Evolutionary conservation across 1,284 basidiomycete species (phyloP).

Genomic region (Gomphus bonarii): DNA sequence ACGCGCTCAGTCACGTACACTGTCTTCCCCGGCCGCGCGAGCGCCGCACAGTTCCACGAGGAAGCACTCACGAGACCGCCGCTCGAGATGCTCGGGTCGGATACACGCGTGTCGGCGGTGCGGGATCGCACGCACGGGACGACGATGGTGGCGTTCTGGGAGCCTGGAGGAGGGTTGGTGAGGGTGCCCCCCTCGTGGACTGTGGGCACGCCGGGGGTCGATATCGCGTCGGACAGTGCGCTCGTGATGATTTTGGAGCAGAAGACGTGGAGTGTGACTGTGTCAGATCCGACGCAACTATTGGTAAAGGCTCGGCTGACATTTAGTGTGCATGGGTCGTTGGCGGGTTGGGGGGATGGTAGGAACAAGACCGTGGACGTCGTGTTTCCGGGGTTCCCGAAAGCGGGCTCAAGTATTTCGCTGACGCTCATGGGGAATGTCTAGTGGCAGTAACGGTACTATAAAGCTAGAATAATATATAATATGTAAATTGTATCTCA

Average conservation of each 20-base stretch:
- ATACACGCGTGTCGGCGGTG: slow-evolving; percentile 31
- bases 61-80: slow-evolving; percentile 20
- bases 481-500: no score
- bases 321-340: slow-evolving; percentile 15
- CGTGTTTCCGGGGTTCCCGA: slow-evolving; percentile 21
- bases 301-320: slow-evolving; percentile 21
- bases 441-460: no score
- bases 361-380: slow-evolving; percentile 22
- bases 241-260: slow-evolving; percentile 35
- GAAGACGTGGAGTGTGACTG: slow-evolving; percentile 32
- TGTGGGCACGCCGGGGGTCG: slow-evolving; percentile 22
- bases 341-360: slow-evolving; percentile 22
- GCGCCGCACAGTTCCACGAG: slow-evolving; percentile 21
- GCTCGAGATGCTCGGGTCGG: slow-evolving; percentile 33
- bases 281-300: slow-evolving; percentile 47
- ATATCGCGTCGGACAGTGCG: slow-evolving; percentile 30
- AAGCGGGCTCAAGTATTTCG: slow-evolving; percentile 34
- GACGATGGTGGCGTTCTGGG: slow-evolving; percentile 36
- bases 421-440: not conserved
- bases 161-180: slow-evolving; percentile 12
- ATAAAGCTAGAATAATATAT: no score
- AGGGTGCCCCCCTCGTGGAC: slow-evolving; percentile 12
- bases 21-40: slow-evolving; percentile 38
- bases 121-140: slow-evolving; percentile 28
- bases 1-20: slow-evolving; percentile 27